Evolutionary conservation across 1,139 yeast genomes (phyloP).

Genomic region (Candida glucosophila): DNA sequence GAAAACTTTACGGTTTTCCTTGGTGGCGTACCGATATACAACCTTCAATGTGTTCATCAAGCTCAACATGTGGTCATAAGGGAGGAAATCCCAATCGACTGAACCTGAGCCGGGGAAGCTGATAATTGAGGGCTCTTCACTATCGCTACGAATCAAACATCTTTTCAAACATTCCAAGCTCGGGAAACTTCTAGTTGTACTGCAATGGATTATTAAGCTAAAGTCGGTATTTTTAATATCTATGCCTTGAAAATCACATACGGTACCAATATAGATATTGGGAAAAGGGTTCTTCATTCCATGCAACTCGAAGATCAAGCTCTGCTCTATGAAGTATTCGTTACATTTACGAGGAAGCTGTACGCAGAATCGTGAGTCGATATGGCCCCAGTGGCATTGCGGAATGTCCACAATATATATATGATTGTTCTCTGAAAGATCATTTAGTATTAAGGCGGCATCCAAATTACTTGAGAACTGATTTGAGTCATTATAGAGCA

Average conservation of each 20-base stretch:
- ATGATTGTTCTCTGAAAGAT: constrained; percentile 2
- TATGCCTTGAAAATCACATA: constrained; percentile 22
- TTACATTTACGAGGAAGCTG: constrained; percentile 1
- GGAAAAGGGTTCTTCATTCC: constrained; percentile 22
- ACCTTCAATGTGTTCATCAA: constrained; percentile 25
- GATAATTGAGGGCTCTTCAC: constrained; percentile 13
- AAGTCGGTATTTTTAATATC: constrained; percentile 12
- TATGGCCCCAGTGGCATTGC: constrained; percentile 1
- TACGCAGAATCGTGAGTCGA: constrained; percentile 2
- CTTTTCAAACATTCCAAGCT: constrained; percentile 9
- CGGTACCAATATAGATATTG: constrained; percentile 25
- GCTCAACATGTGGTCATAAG: constrained; percentile 19
- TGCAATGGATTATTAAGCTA: constrained; percentile 26
- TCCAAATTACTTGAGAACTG: constrained; percentile 2
- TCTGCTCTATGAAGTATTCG: constrained; percentile 11
- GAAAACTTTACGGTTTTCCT: constrained; percentile 17
- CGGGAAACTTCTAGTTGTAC: constrained; percentile 27
- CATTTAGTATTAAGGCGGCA: constrained; percentile 4
- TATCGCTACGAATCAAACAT: constrained; percentile 6
- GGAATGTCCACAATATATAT: constrained; percentile 6
- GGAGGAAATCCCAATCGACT: constrained; percentile 13
- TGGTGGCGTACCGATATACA: constrained; percentile 14
- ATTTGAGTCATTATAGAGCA: constrained; percentile 21
- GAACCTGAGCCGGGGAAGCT: constrained; percentile 30
- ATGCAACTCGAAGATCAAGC: constrained; percentile 27